Evolutionary conservation across 345 rosid genomes (phyloP).

Genomic region (Gossypium turneri): DNA sequence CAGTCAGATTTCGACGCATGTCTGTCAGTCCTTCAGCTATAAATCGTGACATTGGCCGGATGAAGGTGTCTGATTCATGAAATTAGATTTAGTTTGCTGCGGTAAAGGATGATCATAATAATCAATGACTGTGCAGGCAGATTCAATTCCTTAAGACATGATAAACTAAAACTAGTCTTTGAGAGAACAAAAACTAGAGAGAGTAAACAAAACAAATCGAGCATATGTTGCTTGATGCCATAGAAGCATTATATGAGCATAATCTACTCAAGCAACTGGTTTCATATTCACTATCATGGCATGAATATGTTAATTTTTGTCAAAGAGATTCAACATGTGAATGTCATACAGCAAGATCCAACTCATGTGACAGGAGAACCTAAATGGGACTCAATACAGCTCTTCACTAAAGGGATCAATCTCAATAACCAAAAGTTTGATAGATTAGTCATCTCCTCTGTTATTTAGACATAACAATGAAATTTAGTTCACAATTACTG

Average conservation of each 20-base stretch:
- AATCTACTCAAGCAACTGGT: background rate
- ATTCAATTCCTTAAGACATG: background rate
- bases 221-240: background rate
- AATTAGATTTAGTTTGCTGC: conserved; percentile 3
- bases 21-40: background rate
- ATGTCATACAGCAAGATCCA: background rate
- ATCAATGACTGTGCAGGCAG: background rate
- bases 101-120: background rate
- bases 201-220: background rate
- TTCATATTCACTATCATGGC: background rate
- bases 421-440: background rate
- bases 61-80: conserved; percentile 14
- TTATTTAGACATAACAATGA: background rate
- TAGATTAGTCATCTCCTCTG: background rate
- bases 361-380: background rate
- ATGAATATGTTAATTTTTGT: background rate
- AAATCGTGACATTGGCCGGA: background rate
- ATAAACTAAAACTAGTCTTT: background rate
- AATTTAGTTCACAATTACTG: background rate
- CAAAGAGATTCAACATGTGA: background rate
- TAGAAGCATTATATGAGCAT: background rate
- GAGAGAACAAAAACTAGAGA: background rate
- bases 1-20: background rate
- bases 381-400: background rate
- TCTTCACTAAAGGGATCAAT: background rate